A percentile compares a stretch with the other conserved stretches of the same genome.
Conservation (phyloP, 176 grass and related monocot genomes). For the Triticum turgidum region DNA sequence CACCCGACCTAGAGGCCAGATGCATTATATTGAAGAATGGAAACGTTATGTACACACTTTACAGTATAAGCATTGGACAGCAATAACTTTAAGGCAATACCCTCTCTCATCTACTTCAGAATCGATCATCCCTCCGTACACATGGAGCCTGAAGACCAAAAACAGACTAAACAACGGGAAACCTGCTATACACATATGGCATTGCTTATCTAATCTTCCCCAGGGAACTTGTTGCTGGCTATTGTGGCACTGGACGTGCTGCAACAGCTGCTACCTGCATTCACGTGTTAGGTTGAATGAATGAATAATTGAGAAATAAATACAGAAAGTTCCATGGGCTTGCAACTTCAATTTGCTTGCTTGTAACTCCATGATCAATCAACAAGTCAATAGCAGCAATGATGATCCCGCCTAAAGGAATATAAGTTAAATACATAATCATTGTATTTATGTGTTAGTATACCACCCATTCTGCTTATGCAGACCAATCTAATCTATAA, state of each 20-base stretch:
- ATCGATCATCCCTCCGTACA: slow-evolving; percentile 91
- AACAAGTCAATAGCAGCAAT: too few relatives aligned
- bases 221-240: slow-evolving; percentile 78
- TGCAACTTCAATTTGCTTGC: slow-evolving; percentile 37
- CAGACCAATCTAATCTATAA: too few relatives aligned
- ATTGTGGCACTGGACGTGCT: slow-evolving; percentile 78
- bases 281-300: not conserved
- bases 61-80: not conserved
- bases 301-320: not conserved
- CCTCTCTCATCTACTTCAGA: slow-evolving; percentile 92
- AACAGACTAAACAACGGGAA: not conserved
- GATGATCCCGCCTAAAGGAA: too few relatives aligned
- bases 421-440: too few relatives aligned
- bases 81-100: slow-evolving; percentile 44
- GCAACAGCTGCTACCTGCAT: slow-evolving; percentile 87
- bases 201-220: slow-evolving; percentile 45
- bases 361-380: too few relatives aligned
- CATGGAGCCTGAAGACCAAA: slow-evolving; percentile 62
- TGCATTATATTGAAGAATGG: not conserved
- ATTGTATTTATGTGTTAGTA: too few relatives aligned
- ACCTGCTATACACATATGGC: slow-evolving; percentile 5
- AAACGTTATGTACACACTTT: not conserved
- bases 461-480: too few relatives aligned
- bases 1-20: not conserved
- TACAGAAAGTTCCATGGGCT: slow-evolving; percentile 24